Evolutionary conservation across 1,139 yeast species (phyloP).

Genomic region (Hyphopichia khmerensis): DNA sequence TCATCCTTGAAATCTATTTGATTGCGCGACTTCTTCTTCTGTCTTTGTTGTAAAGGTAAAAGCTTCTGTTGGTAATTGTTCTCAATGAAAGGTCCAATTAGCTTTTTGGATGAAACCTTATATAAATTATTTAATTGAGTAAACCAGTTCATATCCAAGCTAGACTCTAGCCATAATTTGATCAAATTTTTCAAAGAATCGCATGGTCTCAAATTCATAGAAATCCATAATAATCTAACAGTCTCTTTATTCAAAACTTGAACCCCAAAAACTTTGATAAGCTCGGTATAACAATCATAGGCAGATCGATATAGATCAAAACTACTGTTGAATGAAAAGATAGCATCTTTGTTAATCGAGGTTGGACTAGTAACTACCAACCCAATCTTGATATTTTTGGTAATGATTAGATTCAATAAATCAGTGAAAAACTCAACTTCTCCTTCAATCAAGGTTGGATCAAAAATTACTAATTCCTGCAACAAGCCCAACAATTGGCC

Average conservation of each 20-base stretch:
- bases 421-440: conserved; percentile 30
- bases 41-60: conserved; percentile 44
- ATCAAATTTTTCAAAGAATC: conserved; percentile 33
- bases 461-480: conserved; percentile 43
- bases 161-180: conserved; percentile 41
- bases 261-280: conserved; percentile 39
- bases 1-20: conserved; percentile 43
- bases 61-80: conserved; percentile 41
- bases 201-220: conserved; percentile 44
- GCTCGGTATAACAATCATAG: conserved; percentile 39
- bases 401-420: conserved; percentile 31
- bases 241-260: conserved; percentile 35
- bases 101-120: conserved; percentile 36
- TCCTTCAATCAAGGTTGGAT: conserved; percentile 32
- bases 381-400: conserved; percentile 40
- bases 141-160: conserved; percentile 41
- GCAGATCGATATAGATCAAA: conserved; percentile 35
- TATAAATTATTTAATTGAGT: conserved; percentile 37
- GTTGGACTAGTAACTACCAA: conserved; percentile 34
- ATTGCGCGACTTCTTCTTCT: conserved; percentile 35
- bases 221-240: conserved; percentile 40
- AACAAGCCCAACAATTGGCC: conserved; percentile 28
- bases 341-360: conserved; percentile 29
- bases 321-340: conserved; percentile 44
- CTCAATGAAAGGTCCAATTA: conserved; percentile 41